Evolutionary conservation across 1,139 yeast species (phyloP).

Genomic region (Blastobotrys indianensis): DNA sequence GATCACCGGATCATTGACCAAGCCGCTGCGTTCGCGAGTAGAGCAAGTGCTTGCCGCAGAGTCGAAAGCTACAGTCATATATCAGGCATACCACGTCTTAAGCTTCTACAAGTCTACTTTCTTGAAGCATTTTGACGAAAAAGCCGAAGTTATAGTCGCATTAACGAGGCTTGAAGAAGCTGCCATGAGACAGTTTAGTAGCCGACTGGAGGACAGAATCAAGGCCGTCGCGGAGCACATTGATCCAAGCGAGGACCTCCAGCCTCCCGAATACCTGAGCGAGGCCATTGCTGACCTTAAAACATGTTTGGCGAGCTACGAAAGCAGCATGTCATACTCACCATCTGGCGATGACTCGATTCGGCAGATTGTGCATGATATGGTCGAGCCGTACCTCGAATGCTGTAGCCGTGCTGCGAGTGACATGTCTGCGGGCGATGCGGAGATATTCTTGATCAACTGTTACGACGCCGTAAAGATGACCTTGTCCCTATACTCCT

Average conservation of each 20-base stretch:
- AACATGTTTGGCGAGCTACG: constrained; percentile 32
- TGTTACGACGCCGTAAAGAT: constrained; percentile 33
- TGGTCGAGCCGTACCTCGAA: constrained; percentile 34
- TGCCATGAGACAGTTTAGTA: constrained; percentile 29
- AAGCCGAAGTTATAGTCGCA: constrained; percentile 22
- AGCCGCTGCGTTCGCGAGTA: constrained; percentile 46
- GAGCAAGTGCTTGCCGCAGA: constrained; percentile 70
- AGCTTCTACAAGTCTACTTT: constrained; percentile 69
- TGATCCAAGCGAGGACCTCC: constrained; percentile 23
- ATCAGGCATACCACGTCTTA: constrained; percentile 56
- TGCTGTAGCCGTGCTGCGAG: constrained; percentile 30
- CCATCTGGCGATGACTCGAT: constrained; percentile 25
- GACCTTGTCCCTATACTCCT: constrained; percentile 29
- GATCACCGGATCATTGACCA: constrained; percentile 45
- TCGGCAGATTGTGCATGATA: constrained; percentile 29
- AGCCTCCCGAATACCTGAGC: constrained; percentile 32
- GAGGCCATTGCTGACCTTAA: constrained; percentile 33
- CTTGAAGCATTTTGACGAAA: constrained; percentile 35
- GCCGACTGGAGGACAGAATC: constrained; percentile 26
- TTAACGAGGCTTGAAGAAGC: constrained; percentile 26
- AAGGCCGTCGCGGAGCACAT: constrained; percentile 17
- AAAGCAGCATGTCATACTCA: constrained; percentile 29
- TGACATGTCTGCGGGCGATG: constrained; percentile 20
- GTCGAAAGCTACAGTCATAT: constrained; percentile 48
- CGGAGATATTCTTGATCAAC: constrained; percentile 33